Base-by-base conservation (phyloP, 2,329 filamentous ascomycete species). In the Aureobasidium sp. region DNA sequence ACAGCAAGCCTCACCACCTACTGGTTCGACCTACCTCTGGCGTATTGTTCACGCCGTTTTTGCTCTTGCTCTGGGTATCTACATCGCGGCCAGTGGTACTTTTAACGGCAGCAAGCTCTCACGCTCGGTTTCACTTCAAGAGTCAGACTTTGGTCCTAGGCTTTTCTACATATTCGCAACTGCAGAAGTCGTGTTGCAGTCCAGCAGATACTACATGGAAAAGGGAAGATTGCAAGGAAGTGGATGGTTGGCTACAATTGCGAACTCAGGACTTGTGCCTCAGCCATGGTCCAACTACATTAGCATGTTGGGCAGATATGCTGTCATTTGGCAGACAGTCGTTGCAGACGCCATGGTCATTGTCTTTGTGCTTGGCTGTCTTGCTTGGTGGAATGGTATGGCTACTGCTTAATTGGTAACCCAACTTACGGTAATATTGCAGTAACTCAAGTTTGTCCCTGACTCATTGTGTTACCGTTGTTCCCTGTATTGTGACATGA, bases 121-220 rank as follows among this genome's bases (percentile, higher is more conserved):
- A 69, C 83, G 89, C 34, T 67, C 66, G 12, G 65, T 69, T 46
- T 68, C 66, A 37, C 65, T 68, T 34, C 68, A 74, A 8, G 70
- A 69, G 1, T 73, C 78, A 34, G 71, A 74, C 17, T 69, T 73
- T 39, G 77, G 78, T 44, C 77, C 77, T 50, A 79, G 81, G 65
- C 87, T 92, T 74, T 92, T 93, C 74, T 90, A 86, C 78, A 81
- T 89, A n/a, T 94, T 93, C 71, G 87, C 88, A 6, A 90, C 89
- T 0, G 86, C 84, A 36, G 89, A 94, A 76, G 81, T 90, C 12
- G 72, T 90, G 59, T 77, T 93, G 65, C 84, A 93, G 66, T 87
- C 85, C 1, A 86, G 83, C 34, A 80, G 89, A 27, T 89, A 87
- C 71, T 85, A 91, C 67, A 70, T 90, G 57, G 88, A 91, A 68